Base-by-base conservation (phyloP, 768 basidiomycete species). In the Crucibulum laeve region DNA sequence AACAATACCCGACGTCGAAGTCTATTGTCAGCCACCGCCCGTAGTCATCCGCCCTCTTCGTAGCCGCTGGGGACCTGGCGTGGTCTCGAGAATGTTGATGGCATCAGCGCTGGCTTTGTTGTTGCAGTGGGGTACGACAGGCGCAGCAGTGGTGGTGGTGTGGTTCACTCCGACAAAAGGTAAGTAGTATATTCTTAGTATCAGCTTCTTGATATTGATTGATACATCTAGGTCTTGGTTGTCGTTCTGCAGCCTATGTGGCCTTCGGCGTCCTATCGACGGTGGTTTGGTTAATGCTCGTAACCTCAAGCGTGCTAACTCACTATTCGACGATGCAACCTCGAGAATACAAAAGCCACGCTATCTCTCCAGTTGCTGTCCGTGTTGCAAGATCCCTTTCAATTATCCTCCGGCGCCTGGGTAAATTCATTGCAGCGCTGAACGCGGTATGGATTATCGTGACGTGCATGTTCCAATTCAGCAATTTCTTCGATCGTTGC, bases 361-460 rank as follows among this genome's bases (percentile, higher is more conserved):
- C 1, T 10, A 21, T 33, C 14, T 5, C 2, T 7, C 11, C 25
- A 14, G 33, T 33, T 5, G 44, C 40, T 5, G 33, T 22, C 22
- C 36, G 15, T 2, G 13, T 56, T 19, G 49, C 57, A 5, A 48
- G 49, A 10, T 15, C 4, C 5, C 13, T 53, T 8, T 56, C 60
- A 18, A 52, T 64, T 28, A 1, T 30, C 13, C 41, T 58, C 10
- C 60, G 64, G 11, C 60, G 57, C 11, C 4, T 56, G 0, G 65
- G 58, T 13, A 64, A 62, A 45, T 18, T 51, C 1, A 17, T 64
- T 4, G 64, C 63, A 8, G 39, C 49, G 1, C 8, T 44, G 10
- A 67, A 67, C 32, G 55, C 62, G 0, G 25, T 58, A 4, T 58
- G 62, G 60, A 54, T 64, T 21, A 28, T 67, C 7, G 37, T 51